phyloP scores from a whole-genome alignment of 768 basidiomycete species.

The Lactifluus echinatus region DNA sequence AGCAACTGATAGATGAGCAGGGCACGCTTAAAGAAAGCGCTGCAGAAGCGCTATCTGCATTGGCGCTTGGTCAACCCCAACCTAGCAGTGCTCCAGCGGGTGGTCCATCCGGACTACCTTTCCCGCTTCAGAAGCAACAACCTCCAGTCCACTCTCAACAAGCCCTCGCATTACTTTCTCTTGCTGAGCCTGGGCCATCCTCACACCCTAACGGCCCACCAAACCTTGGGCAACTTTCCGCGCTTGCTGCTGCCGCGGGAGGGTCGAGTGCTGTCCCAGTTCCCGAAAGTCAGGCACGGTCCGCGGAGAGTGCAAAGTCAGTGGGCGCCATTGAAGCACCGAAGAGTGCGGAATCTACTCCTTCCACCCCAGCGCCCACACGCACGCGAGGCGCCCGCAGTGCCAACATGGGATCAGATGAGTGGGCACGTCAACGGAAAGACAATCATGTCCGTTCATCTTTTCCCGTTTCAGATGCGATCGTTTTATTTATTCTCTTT shows the following conservation, averaged over 20 bases:
- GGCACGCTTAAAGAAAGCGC: constrained; percentile 26
- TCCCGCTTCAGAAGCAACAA: constrained; percentile 8
- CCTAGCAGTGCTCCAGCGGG: constrained; percentile 2
- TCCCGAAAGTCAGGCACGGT: not conserved
- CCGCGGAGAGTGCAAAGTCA: constrained; percentile 20
- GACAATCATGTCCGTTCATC: constrained; percentile 61
- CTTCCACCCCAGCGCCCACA: constrained; percentile 23
- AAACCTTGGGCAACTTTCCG: constrained; percentile 49
- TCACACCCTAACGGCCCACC: constrained; percentile 64
- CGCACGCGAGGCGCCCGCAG: constrained; percentile 41
- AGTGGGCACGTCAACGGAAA: constrained; percentile 73
- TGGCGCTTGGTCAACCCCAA: constrained; percentile 15
- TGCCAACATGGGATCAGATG: constrained; percentile 61
- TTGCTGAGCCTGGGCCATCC: constrained; percentile 64
- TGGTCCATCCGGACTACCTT: constrained; percentile 15
- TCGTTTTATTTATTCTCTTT: not conserved
- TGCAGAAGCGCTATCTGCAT: constrained; percentile 27
- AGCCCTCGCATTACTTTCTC: constrained; percentile 24
- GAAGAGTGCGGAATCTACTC: constrained; percentile 4
- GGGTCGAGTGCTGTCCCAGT: constrained; percentile 3
- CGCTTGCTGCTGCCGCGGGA: constrained; percentile 24
- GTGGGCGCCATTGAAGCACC: not conserved
- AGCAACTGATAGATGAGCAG: constrained; percentile 18
- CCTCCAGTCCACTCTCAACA: constrained; percentile 8
- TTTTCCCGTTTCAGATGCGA: not conserved